phyloP scores from a whole-genome alignment of 2,329 filamentous ascomycete genomes.

The Grosmannia penicillata region DNA sequence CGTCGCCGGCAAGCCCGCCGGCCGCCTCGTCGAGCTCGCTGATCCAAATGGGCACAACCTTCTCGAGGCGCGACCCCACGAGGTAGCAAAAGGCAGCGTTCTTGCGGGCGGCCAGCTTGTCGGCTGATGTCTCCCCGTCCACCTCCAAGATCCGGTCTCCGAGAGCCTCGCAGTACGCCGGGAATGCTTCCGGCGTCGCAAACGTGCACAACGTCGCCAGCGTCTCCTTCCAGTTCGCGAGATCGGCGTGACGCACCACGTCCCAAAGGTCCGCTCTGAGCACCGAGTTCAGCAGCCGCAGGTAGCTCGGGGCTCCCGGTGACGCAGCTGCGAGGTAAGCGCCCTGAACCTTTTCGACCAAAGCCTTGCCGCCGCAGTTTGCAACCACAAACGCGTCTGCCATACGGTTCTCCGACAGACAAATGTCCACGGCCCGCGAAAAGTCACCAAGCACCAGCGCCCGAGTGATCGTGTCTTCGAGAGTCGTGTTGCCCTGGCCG shows the following conservation, averaged over 20 bases:
- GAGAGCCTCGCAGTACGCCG: conserved; percentile 86
- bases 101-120: conserved; percentile 61
- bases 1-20: conserved; percentile 60
- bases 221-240: conserved; percentile 90
- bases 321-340: conserved; percentile 82
- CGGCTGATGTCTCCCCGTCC: too few relatives aligned
- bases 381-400: conserved; percentile 97
- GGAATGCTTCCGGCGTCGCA: conserved; percentile 78
- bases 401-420: conserved; percentile 74
- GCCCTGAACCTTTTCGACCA: conserved; percentile 85
- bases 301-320: conserved; percentile 72
- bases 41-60: conserved; percentile 91
- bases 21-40: conserved; percentile 73
- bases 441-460: conserved; percentile 86
- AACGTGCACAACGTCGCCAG: conserved; percentile 96
- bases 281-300: conserved; percentile 79
- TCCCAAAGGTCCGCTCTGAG: conserved; percentile 97
- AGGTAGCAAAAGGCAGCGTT: conserved; percentile 95
- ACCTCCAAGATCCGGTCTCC: conserved; percentile 78
- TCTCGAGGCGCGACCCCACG: conserved; percentile 90
- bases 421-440: conserved; percentile 75
- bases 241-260: conserved; percentile 87
- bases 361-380: conserved; percentile 85
- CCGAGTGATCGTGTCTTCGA: conserved; percentile 76
- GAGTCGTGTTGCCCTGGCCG: conserved; percentile 64